Percentiles rank a stretch among this genome's conserved stretches.
Evolutionary conservation across 2,329 filamentous ascomycete species (phyloP).

Genomic region (Corynespora cassiicola): DNA sequence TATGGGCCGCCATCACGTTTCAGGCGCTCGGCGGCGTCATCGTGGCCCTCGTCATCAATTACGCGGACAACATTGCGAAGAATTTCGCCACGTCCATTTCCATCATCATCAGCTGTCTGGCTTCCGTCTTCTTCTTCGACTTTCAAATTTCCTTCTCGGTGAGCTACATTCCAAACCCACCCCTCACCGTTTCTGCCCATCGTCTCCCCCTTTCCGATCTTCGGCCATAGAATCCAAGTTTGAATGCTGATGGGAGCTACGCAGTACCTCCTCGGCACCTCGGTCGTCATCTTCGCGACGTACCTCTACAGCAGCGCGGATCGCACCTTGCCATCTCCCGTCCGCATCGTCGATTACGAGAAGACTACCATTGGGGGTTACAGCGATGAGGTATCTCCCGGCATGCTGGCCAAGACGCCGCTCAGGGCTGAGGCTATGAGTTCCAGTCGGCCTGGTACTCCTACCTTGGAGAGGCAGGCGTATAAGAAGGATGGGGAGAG

Average conservation of each 20-base stretch:
- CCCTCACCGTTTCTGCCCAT: constrained; percentile 5
- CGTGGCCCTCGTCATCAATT: constrained; percentile 81
- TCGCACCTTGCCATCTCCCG: constrained; percentile 62
- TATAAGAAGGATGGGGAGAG: constrained; percentile 6
- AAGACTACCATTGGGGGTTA: constrained; percentile 68
- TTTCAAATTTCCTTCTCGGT: constrained; percentile 68
- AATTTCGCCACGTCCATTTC: constrained; percentile 94
- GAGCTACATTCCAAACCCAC: constrained; percentile 15
- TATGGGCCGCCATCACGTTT: constrained; percentile 83
- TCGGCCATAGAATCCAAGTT: constrained; percentile 2
- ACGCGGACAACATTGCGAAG: constrained; percentile 89
- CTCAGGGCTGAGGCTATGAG: constrained; percentile 14
- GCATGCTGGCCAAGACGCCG: constrained; percentile 14
- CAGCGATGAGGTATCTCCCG: constrained; percentile 19
- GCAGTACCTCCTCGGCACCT: constrained; percentile 83
- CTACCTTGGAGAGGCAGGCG: constrained; percentile 22
- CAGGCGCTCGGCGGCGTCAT: constrained; percentile 86
- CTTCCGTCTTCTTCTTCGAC: constrained; percentile 85
- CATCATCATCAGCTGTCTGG: constrained; percentile 84
- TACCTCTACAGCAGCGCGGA: constrained; percentile 82
- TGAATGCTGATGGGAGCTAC: constrained; percentile 16
- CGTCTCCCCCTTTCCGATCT: constrained; percentile 1
- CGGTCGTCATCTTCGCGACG: constrained; percentile 78
- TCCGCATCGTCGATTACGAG: constrained; percentile 76
- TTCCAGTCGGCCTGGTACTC: constrained; percentile 28